phyloP scores from a whole-genome alignment of 208 protist genomes.

The Acanthamoeba triangularis region DNA sequence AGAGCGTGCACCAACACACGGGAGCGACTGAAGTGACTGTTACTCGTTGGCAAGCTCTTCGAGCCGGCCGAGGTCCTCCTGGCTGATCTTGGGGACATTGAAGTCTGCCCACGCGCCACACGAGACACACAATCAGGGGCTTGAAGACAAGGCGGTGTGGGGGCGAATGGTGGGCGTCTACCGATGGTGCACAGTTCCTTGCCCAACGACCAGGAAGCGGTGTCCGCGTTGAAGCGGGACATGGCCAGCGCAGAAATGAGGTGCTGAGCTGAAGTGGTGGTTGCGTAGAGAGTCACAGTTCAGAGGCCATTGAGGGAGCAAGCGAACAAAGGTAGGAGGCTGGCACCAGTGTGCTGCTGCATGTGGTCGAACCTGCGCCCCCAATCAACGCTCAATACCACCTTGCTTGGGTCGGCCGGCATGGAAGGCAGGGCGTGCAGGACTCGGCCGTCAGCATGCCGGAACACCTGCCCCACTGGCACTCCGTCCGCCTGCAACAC shows the following conservation, averaged over 20 bases:
- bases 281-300: not conserved
- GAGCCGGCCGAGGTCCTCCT: not conserved
- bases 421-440: not conserved
- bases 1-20: not conserved
- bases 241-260: slow-evolving; percentile 93
- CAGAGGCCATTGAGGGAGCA: too few species aligned
- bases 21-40: not conserved
- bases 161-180: not conserved
- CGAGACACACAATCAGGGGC: too few species aligned
- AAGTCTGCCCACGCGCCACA: not conserved
- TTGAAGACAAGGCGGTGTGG: not conserved
- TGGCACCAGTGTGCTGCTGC: slow-evolving; percentile 93
- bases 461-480: not conserved
- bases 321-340: not conserved
- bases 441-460: slow-evolving; percentile 28
- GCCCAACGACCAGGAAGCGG: slow-evolving; percentile 93
- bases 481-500: slow-evolving; percentile 10
- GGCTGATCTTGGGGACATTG: not conserved
- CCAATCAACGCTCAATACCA: slow-evolving; percentile 92
- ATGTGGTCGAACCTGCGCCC: slow-evolving; percentile 94
- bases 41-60: slow-evolving; percentile 53
- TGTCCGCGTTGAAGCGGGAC: slow-evolving; percentile 89
- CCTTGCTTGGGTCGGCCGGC: slow-evolving; percentile 16
- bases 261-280: slow-evolving; percentile 89
- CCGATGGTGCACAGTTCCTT: slow-evolving; percentile 66